Evolutionary conservation across 2,329 filamentous ascomycete species (phyloP), one percentile per base, ranked within the genome.

Genomic region (Septoria linicola): DNA sequence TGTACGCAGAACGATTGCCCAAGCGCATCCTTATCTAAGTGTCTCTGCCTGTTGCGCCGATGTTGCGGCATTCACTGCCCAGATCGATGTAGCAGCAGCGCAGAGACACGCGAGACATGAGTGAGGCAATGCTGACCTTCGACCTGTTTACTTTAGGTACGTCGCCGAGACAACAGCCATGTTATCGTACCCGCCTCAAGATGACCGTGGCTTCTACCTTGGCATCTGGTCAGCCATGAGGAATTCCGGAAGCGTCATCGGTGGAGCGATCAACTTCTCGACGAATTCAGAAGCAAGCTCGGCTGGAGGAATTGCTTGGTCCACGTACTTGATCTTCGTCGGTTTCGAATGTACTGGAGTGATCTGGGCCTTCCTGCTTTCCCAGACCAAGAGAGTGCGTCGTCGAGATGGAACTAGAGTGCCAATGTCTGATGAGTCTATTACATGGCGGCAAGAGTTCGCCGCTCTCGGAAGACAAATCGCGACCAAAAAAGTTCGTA

Each of bases 111-210:
- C n/a, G n/a, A n/a, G n/a, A n/a, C n/a, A n/a, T n/a, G n/a, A n/a
- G n/a, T n/a, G n/a, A n/a, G n/a, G n/a, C n/a, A n/a, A n/a, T n/a
- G n/a, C n/a, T n/a, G n/a, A n/a, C n/a, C n/a, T n/a, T n/a, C n/a
- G n/a, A n/a, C n/a, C n/a, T n/a, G n/a, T n/a, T n/a, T n/a, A n/a
- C n/a, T n/a, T n/a, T n/a, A n/a, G n/a, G n/a, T n/a, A n/a, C 44
- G 67, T 71, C 6, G 68, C 54, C 2, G 68, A 71, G 57, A 66
- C 68, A 3, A 67, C 68, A 0, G 68, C 68, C 1, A 71, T 71
- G 67, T 53, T 71, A 32, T 69, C 68, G 1, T 70, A 70, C 42
- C 68, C 69, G 2, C 50, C 60, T 4, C 63, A 63, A 30, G 59
- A 70, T 27, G 63, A 68, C 41, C 52, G 69, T 48, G 69, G 69